Percentiles rank a stretch among this genome's conserved stretches.
Evolutionary conservation across 2,329 filamentous ascomycete species (phyloP).

Genomic region (Fusarium praegraminearum): DNA sequence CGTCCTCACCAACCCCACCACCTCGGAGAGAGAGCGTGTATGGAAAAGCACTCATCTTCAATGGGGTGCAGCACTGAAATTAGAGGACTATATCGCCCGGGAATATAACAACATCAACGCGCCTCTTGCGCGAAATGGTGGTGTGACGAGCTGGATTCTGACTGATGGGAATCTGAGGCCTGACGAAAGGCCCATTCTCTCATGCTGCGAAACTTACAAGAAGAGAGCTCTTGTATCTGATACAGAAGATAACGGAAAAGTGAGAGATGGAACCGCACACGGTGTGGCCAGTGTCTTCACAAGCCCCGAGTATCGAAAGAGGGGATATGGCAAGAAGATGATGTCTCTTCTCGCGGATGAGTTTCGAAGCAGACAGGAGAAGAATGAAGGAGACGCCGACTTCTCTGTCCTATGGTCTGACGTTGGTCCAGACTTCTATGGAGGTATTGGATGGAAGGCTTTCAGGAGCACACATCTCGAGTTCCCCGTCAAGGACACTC

Average conservation of each 20-base stretch:
- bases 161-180: constrained; percentile 58
- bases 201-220: constrained; percentile 72
- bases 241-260: constrained; percentile 46
- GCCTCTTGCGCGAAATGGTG: constrained; percentile 68
- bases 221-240: constrained; percentile 66
- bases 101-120: constrained; percentile 69
- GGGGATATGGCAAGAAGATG: constrained; percentile 83
- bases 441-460: constrained; percentile 79
- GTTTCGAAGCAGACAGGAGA: constrained; percentile 49
- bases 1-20: constrained; percentile 67
- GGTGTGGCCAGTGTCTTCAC: constrained; percentile 87
- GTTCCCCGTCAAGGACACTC: constrained; percentile 58
- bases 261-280: constrained; percentile 71
- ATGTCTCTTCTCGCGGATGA: constrained; percentile 70
- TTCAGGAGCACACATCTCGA: constrained; percentile 80
- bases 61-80: constrained; percentile 70
- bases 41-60: constrained; percentile 67
- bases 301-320: constrained; percentile 72
- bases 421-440: constrained; percentile 86
- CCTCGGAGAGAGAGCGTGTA: constrained; percentile 64
- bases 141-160: constrained; percentile 74
- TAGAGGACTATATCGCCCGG: constrained; percentile 68
- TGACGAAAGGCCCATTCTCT: constrained; percentile 65
- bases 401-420: constrained; percentile 90
- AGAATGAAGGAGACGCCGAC: constrained; percentile 53